phyloP scores from a whole-genome alignment of 805 yeast genomes.

The Candida pseudofarinosa region DNA sequence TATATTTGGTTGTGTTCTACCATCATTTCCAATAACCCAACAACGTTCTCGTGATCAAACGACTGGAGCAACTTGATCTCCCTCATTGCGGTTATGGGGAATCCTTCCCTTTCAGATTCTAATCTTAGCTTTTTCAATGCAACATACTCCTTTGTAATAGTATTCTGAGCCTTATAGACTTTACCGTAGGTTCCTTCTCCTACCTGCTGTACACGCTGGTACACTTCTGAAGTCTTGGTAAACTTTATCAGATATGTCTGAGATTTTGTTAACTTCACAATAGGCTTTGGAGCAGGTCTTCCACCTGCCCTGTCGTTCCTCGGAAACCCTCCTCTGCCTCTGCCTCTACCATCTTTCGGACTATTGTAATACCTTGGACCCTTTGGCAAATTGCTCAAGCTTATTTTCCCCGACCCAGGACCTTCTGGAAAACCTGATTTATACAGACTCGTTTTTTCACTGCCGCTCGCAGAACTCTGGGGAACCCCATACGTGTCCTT shows the following conservation, averaged over 20 bases:
- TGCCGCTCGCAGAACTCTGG: conserved; percentile 8
- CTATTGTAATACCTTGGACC: conserved; percentile 7
- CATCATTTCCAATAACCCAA: conserved; percentile 85
- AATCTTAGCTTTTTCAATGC: conserved; percentile 83
- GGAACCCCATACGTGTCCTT: conserved; percentile 6
- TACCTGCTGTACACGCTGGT: conserved; percentile 77
- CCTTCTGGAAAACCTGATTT: conserved; percentile 4
- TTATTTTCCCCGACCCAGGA: conserved; percentile 3
- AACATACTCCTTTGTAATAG: conserved; percentile 63
- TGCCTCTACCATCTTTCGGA: conserved; percentile 1
- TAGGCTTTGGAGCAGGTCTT: background rate
- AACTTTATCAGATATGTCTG: conserved; percentile 34
- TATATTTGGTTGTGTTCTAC: conserved; percentile 69
- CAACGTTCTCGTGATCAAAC: conserved; percentile 76
- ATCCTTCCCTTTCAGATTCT: conserved; percentile 88
- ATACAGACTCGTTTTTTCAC: conserved; percentile 4
- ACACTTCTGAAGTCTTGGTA: conserved; percentile 36
- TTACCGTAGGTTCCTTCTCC: conserved; percentile 99
- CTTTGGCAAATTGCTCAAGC: conserved; percentile 9
- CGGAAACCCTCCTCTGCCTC: background rate
- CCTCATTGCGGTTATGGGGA: conserved; percentile 92
- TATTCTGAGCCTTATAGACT: conserved; percentile 83
- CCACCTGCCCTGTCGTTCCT: conserved; percentile 1
- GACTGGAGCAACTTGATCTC: conserved; percentile 84
- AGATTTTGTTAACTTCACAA: conserved; percentile 16